Evolutionary conservation across 2,329 filamentous ascomycete genomes (phyloP), one percentile per base, ranked within the genome.

Genomic region (Didymella exigua): DNA sequence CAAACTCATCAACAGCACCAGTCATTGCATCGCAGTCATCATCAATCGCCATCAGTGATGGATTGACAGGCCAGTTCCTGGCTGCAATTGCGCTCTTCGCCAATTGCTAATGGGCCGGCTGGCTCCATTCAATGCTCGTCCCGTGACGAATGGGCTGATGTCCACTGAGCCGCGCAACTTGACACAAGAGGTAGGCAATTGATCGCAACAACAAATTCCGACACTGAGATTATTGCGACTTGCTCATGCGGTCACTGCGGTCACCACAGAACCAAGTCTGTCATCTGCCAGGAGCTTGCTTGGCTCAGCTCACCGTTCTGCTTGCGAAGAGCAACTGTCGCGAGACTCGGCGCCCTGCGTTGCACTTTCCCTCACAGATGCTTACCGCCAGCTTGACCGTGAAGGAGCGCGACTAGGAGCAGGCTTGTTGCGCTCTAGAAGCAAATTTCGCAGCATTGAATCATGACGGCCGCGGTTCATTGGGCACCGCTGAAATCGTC

Each of bases 401-500:
- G 46, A 47, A 46, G 41, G 40, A 45, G 41, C 34, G 45, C 46
- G 46, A 45, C 52, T 49, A 54, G 52, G 52, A 54, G 37, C 46
- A 54, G 46, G 52, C 52, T 49, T 54, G 52, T 54, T 54, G 33
- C 40, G 51, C 40, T 54, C 34, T 49, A 51, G 47, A 47, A 42
- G 42, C 46, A 56, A 56, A 51, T 56, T 56, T 56, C 36, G 42
- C 52, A 50, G 52, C 47, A 56, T 56, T 54, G 53, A 56, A 16
- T 51, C 53, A 56, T 56, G 48, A 43, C 43, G 54, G 54, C 55
- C 55, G 55, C 49, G 55, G 47, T 49, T 54, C 52, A 54, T 54
- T 58, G 50, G 50, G 41, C 49, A 41, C 27, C 51, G 44, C 51
- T 49, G 44, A 48, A 48, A 49, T 48, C 44, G 29, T 48, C 51